Base-by-base conservation (phyloP, 1,284 basidiomycete genomes). In the Veloboletus limbatus region DNA sequence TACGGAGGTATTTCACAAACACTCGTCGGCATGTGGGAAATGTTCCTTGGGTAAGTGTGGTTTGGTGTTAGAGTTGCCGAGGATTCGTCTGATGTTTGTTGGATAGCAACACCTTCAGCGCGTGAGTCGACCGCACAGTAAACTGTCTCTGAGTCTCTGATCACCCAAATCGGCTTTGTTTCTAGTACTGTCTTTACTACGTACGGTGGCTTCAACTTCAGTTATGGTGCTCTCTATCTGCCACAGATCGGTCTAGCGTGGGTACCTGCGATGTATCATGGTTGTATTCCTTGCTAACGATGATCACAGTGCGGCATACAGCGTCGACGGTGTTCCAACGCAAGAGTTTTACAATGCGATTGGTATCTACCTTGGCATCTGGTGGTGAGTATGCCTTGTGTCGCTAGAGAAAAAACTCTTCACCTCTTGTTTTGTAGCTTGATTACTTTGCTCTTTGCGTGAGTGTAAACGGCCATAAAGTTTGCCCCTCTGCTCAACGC, bases 11-110 rank as follows among this genome's bases (percentile, higher is more conserved):
- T 63, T 32, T 56, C 52, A 14, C 62, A 61, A 42, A 61, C 59
- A 2, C 43, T 61, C 10, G 59, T 61, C 6, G 59, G 62, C 35
- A 59, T 63, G 60, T 65, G 62, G 59, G 62, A 63, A 28, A 56
- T 61, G 50, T 65, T 55, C 48, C 60, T 65, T 28, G 59, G 60
- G 60, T 59, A 40, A 37, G 62, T 41, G 24, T 24, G 6, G 1
- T 43, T 36, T 37, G 20, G 40, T 16, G 16, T 26, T 33, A 17
- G n/a, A n/a, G n/a, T 31, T 10, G 6, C 8, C 8, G n/a, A 47
- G 32, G 22, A 37, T 38, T 33, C 10, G 21, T 33, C 38, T 50
- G 30, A 60, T 9, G 6, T 24, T 35, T 16, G 20, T 47, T 14
- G 9, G 28, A 45, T 10, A 59, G 57, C 22, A 60, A 63, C 33